Evolutionary conservation across 2,329 filamentous ascomycete species (phyloP), one percentile per base, ranked within the genome.

Genomic region (Albophoma yamanashiensis): DNA sequence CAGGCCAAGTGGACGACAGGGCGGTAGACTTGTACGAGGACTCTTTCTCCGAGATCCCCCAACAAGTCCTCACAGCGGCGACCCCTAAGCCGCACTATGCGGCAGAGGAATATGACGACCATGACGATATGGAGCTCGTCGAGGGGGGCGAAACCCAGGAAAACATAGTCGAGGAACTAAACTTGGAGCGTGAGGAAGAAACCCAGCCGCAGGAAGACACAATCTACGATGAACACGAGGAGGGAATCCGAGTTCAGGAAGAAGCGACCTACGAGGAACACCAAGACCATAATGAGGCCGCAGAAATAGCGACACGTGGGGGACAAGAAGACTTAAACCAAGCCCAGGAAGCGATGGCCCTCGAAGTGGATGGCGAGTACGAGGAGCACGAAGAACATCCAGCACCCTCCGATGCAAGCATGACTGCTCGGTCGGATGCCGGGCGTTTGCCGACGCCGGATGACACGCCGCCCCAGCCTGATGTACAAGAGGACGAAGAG

Each of bases 1-100:
- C 66, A 38, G 62, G 53, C 6, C 55, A 45, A 12, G 58, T 64
- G 0, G 67, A 67, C 3, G 65, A 70, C 1, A 69, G 73, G 2
- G 70, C 74, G 27, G 67, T 71, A 2, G 70, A 69, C 45, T 57
- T 69, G 36, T 81, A 82, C 53, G 79, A 83, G 1, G 82, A 84
- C 62, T 82, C 81, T 0, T 85, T 84, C 64, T 84, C 82, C 0
- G 80, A 82, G 58, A 81, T 84, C 20, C 80, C 82, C 0, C 76
- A 80, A 20, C 74, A 70, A 4, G 71, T 83, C 2, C 75, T 84
- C 4, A 75, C 74, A 17, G 79, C 79, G 36, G 82, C 79, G 5
- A 81, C 76, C 1, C 80, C 77, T 1, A 70, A 67, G 36, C 74
- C 67, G 20, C 62, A 67, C 3, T 56, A 57, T 31, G 56, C 58